Percentiles rank a stretch among this genome's conserved stretches.
Conservation (phyloP, 192 early-diverging fungal genomes). For the Pilaira anomala region DNA sequence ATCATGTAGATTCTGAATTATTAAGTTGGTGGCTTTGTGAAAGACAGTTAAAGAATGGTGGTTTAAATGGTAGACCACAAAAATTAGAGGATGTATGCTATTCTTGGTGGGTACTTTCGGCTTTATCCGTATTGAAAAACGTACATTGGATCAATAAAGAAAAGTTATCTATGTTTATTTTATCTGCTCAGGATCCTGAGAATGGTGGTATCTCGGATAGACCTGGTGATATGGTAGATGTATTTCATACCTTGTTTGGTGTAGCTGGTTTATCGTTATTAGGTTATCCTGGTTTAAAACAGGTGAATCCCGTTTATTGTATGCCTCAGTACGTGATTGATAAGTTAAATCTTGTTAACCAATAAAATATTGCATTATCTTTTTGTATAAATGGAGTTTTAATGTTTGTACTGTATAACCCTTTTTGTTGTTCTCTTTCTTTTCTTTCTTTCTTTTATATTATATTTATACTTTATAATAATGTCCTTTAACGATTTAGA, state of each 20-base stretch:
- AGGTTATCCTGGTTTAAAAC: slow-evolving; percentile 69
- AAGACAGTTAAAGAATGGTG: slow-evolving; percentile 87
- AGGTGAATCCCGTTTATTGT: slow-evolving; percentile 92
- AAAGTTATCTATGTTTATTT: slow-evolving; percentile 75
- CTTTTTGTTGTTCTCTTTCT: too few species aligned
- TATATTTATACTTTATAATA: too few species aligned
- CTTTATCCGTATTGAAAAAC: slow-evolving; percentile 75
- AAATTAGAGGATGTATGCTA: slow-evolving; percentile 97
- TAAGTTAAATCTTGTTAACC: neutral
- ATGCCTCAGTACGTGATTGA: slow-evolving; percentile 66
- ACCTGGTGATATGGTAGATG: slow-evolving; percentile 86
- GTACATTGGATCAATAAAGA: slow-evolving; percentile 83
- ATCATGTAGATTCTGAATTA: slow-evolving; percentile 77
- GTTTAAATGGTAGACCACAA: slow-evolving; percentile 94
- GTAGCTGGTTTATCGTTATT: slow-evolving; percentile 85
- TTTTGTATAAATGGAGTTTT: too few species aligned
- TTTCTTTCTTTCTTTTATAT: too few species aligned
- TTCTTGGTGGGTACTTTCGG: slow-evolving; percentile 97
- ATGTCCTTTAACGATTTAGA: slow-evolving; percentile 24
- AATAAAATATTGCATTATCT: too few species aligned
- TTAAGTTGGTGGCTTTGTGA: slow-evolving; percentile 94
- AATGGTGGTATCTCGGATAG: slow-evolving; percentile 93
- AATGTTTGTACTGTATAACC: too few species aligned
- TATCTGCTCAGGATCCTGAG: slow-evolving; percentile 80
- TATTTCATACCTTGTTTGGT: slow-evolving; percentile 97